Percentiles rank a stretch among this genome's conserved stretches.
phyloP scores from a whole-genome alignment of 106 monocot species.

The Allium cepa region DNA sequence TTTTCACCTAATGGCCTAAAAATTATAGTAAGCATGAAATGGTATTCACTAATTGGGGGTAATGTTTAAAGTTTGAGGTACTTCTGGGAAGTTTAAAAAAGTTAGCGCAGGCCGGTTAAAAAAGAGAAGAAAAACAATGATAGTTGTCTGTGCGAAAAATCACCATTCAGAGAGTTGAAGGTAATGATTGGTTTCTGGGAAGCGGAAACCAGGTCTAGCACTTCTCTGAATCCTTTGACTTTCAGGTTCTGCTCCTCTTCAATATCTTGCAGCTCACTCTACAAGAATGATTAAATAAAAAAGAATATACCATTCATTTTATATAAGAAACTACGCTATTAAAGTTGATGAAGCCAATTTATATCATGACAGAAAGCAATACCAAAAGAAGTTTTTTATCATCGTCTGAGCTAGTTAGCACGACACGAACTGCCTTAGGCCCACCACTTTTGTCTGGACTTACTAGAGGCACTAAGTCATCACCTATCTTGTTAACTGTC shows the following conservation, averaged over 20 bases:
- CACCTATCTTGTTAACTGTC: constrained; percentile 42
- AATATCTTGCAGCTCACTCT: constrained; percentile 41
- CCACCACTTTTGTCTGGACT: constrained; percentile 39
- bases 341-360: too few species aligned
- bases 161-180: constrained; percentile 62
- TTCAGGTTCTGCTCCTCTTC: constrained; percentile 68
- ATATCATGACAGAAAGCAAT: background rate
- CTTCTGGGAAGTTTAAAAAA: too few species aligned
- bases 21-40: background rate
- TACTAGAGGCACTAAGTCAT: constrained; percentile 64
- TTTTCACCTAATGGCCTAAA: too few species aligned
- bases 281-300: constrained; percentile 1
- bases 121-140: background rate
- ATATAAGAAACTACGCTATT: background rate
- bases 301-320: background rate
- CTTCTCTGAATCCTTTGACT: constrained; percentile 78
- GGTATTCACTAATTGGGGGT: background rate
- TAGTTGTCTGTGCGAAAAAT: background rate
- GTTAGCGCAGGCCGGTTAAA: too few species aligned
- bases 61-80: too few species aligned
- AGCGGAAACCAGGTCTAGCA: constrained; percentile 71
- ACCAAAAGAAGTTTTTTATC: constrained; percentile 75
- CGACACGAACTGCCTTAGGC: constrained; percentile 45
- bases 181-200: constrained; percentile 75
- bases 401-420: constrained; percentile 69